A percentile compares a stretch with the other conserved stretches of the same genome.
These are phyloP conservation scores for Mycena albidolilacea DNA, from an alignment of 768 basidiomycete genomes.

Conservation along the genomic window DNA sequence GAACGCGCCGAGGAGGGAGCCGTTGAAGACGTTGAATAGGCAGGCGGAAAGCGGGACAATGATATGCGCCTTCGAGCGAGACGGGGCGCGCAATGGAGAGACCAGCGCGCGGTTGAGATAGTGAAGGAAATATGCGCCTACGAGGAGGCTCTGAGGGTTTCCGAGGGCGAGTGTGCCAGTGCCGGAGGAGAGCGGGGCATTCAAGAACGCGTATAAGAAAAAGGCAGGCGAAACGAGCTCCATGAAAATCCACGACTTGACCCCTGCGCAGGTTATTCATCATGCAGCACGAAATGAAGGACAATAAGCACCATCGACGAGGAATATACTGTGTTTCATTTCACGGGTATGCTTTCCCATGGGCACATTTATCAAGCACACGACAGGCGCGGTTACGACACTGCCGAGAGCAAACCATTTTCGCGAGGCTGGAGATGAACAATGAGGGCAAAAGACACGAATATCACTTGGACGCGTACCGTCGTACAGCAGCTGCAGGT, in stretches of 20 bases:
- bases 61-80: constrained; percentile 83
- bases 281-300: neutral
- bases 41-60: constrained; percentile 69
- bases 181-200: constrained; percentile 63
- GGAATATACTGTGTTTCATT: constrained; percentile 49
- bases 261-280: constrained; percentile 31
- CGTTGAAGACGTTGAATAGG: constrained; percentile 82
- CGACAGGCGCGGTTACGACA: constrained; percentile 51
- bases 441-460: neutral
- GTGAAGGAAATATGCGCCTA: constrained; percentile 76
- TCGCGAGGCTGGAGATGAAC: constrained; percentile 47
- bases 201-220: constrained; percentile 66
- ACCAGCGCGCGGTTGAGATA: constrained; percentile 89
- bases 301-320: constrained; percentile 67
- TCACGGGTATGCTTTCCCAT: constrained; percentile 81
- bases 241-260: constrained; percentile 83
- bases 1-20: constrained; percentile 77
- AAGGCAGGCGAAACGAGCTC: constrained; percentile 74
- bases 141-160: constrained; percentile 65
- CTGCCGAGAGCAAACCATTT: constrained; percentile 65
- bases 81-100: constrained; percentile 85
- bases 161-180: constrained; percentile 48
- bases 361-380: constrained; percentile 77
- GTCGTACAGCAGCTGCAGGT: constrained; percentile 30
- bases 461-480: constrained; percentile 4